Percentiles rank a stretch among this genome's conserved stretches.
phyloP scores from a whole-genome alignment of 1,139 yeast species.

The Geotrichum siamense region DNA sequence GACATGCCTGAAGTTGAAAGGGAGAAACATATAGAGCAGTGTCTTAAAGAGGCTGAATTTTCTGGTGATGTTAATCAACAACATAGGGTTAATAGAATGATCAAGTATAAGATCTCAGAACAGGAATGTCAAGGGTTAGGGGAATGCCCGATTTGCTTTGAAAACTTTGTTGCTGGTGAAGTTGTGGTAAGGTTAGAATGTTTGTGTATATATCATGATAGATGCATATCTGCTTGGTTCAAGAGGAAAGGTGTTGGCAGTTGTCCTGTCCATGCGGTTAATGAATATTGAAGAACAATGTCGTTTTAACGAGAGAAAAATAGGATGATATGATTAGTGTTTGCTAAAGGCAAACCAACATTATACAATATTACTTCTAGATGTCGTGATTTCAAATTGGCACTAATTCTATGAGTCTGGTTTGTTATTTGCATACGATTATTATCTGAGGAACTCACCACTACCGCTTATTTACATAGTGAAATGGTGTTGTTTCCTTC shows the following conservation, averaged over 20 bases:
- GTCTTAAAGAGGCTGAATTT: slow-evolving; percentile 61
- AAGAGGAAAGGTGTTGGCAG: slow-evolving; percentile 74
- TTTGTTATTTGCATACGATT: too few species aligned
- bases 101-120: slow-evolving; percentile 66
- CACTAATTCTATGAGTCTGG: too few species aligned
- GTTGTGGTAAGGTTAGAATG: slow-evolving; percentile 89
- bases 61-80: slow-evolving; percentile 38
- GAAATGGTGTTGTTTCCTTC: too few species aligned
- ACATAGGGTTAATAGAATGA: slow-evolving; percentile 64
- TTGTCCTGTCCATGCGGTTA: slow-evolving; percentile 71
- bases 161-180: slow-evolving; percentile 76
- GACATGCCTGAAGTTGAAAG: slow-evolving; percentile 34
- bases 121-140: slow-evolving; percentile 27
- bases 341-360: too few species aligned
- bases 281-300: too few species aligned
- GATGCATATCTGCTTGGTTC: slow-evolving; percentile 87
- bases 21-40: slow-evolving; percentile 62
- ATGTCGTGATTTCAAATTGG: too few species aligned
- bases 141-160: slow-evolving; percentile 92
- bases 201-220: slow-evolving; percentile 84
- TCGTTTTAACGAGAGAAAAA: slow-evolving; percentile 4
- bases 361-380: too few species aligned
- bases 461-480: too few species aligned
- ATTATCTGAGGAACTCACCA: too few species aligned
- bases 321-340: neutral